Conservation (phyloP, 2,329 filamentous ascomycete genomes). For the Dissoconium aciculare region DNA sequence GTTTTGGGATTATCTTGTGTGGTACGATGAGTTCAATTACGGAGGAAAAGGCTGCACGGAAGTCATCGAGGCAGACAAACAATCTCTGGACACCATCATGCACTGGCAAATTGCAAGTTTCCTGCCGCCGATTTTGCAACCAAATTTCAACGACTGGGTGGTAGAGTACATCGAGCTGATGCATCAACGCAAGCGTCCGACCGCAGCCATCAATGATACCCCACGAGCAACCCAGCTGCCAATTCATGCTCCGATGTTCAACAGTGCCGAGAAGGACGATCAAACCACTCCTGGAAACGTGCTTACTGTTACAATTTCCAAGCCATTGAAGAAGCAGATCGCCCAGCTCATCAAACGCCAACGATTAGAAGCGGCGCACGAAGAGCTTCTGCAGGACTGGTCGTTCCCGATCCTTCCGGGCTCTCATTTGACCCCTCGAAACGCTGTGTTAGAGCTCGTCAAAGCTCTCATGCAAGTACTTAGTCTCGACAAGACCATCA, state of each 20-base stretch:
- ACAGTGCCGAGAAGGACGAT: constrained; percentile 45
- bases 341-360: constrained; percentile 67
- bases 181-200: constrained; percentile 66
- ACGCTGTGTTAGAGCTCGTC: constrained; percentile 77
- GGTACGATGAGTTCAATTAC: constrained; percentile 99
- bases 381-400: constrained; percentile 77
- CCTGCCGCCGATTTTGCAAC: constrained; percentile 63
- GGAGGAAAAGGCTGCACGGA: constrained; percentile 82
- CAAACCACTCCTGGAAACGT: constrained; percentile 44
- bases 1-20: constrained; percentile 98
- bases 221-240: constrained; percentile 47
- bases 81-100: constrained; percentile 83
- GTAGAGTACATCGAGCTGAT: constrained; percentile 91
- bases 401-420: constrained; percentile 68
- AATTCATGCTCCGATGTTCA: constrained; percentile 38
- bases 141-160: constrained; percentile 80
- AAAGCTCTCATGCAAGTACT: constrained; percentile 89
- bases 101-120: constrained; percentile 95
- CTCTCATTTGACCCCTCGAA: constrained; percentile 47
- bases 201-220: constrained; percentile 29
- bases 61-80: constrained; percentile 60
- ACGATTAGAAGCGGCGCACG: constrained; percentile 75
- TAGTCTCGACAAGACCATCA: constrained; percentile 77
- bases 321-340: constrained; percentile 80
- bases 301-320: constrained; percentile 70